Base-by-base conservation (phyloP, 2,329 filamentous ascomycete genomes). In the Colletotrichum sp. region DNA sequence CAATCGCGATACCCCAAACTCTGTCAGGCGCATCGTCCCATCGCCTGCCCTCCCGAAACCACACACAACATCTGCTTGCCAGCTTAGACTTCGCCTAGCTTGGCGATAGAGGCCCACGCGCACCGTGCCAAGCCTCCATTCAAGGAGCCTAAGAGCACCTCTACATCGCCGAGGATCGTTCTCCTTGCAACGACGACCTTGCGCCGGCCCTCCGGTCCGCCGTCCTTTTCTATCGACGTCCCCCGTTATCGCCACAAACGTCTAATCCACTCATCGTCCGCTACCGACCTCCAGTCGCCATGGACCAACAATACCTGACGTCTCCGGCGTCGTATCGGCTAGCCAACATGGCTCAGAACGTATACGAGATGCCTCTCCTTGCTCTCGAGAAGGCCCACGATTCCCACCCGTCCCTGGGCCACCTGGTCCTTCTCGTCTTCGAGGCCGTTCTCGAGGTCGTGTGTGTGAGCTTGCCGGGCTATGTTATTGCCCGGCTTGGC, bases 391-490 rank as follows among this genome's bases (percentile, higher is more conserved):
- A 84, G 75, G 81, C 85, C 13, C 87, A 90, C 79, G 87, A 89
- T 5, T 86, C 89, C 21, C 93, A 95, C 78, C 93, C 94, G 16
- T 89, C 94, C 69, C 88, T 95, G 78, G 88, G 87, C 73, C 90
- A 96, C 80, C 89, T 98, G 34, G 90, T 93, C 52, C 89, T 98
- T 30, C 92, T 98, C 75, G 96, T 99, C 79, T 98, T 98, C 82
- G 96, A 98, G 86, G 97, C 97, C 13, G 96, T 98, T 32, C 89
- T 98, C 82, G 96, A 98, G 83, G 96, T 99, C 28, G 94, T 99
- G 66, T 99, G 96, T 83, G 96, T 99, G 84, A 96, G 95, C 84
- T 86, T 98, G 79, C 97, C 97, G 0, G 97, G 97, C 32, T 99
- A 98, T 86, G 94, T 99, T 78, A 93, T 98, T 70, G 97, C 97